Conservation (phyloP, 192 early-diverging fungal species). For the Spizellomyces sp. region DNA sequence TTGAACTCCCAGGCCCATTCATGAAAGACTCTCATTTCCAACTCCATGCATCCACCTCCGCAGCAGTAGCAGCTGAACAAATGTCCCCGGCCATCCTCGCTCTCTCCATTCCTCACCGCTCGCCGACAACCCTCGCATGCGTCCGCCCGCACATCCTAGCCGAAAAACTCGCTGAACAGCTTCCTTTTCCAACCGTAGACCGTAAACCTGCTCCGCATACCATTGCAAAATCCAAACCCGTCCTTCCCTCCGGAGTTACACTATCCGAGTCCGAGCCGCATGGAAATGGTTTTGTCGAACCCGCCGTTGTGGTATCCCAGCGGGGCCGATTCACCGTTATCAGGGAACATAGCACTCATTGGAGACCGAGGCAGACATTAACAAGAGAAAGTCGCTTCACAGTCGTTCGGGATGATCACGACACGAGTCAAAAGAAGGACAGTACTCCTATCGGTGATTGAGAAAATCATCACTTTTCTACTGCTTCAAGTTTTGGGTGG, state of each 20-base stretch:
- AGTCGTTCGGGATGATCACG: too few species aligned
- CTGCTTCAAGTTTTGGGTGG: too few species aligned
- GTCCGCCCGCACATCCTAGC: background rate
- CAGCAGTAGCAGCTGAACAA: background rate
- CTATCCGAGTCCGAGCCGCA: background rate
- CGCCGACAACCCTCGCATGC: background rate
- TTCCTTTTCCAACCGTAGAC: background rate
- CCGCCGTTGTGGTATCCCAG: background rate
- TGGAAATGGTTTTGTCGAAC: background rate
- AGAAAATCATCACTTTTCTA: too few species aligned
- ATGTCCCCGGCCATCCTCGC: background rate
- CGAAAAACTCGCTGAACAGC: background rate
- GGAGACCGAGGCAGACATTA: background rate
- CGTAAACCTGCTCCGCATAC: background rate
- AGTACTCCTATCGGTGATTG: too few species aligned
- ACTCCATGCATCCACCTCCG: background rate
- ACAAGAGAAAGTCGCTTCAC: too few species aligned
- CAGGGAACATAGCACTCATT: background rate
- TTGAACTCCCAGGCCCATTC: background rate
- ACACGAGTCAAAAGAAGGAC: too few species aligned
- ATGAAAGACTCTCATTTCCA: background rate
- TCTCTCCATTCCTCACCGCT: background rate
- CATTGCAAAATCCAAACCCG: conserved; percentile 1
- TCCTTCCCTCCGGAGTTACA: background rate
- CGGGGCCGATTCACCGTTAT: background rate